Evolutionary conservation across 2,329 filamentous ascomycete genomes (phyloP).

Genomic region (Clonostachys chloroleuca): DNA sequence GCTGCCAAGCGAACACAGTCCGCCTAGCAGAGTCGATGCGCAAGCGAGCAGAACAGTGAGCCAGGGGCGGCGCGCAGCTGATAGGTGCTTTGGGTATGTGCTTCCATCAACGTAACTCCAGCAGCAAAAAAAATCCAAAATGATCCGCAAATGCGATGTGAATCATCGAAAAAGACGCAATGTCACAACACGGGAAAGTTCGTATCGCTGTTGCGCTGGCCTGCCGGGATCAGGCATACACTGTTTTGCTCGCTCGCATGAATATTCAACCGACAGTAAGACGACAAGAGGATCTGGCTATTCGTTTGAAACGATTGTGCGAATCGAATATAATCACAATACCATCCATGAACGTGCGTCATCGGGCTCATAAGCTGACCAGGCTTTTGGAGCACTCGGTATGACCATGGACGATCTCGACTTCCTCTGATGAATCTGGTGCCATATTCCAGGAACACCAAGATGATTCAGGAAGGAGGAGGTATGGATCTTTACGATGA

Average conservation of each 20-base stretch:
- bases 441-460: constrained; percentile 21
- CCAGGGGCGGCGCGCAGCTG: background rate
- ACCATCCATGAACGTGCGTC: constrained; percentile 6
- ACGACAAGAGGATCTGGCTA: background rate
- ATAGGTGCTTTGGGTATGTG: no score
- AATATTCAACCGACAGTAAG: background rate
- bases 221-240: constrained; percentile 29
- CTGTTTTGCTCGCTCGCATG: constrained; percentile 44
- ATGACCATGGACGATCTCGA: constrained; percentile 50
- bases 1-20: constrained; percentile 4
- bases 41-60: constrained; percentile 4
- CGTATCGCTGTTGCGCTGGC: background rate
- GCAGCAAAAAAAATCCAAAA: background rate
- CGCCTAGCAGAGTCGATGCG: constrained; percentile 2
- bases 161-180: background rate
- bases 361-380: constrained; percentile 40
- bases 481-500: constrained; percentile 7
- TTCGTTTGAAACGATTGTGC: background rate
- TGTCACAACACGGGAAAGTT: background rate
- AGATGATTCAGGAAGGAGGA: constrained; percentile 9
- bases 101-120: background rate
- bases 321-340: no score
- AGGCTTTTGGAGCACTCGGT: constrained; percentile 25
- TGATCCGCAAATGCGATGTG: background rate
- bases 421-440: constrained; percentile 34